phyloP scores from a whole-genome alignment of 1,139 yeast species.

The Yamadazyma aaseri region DNA sequence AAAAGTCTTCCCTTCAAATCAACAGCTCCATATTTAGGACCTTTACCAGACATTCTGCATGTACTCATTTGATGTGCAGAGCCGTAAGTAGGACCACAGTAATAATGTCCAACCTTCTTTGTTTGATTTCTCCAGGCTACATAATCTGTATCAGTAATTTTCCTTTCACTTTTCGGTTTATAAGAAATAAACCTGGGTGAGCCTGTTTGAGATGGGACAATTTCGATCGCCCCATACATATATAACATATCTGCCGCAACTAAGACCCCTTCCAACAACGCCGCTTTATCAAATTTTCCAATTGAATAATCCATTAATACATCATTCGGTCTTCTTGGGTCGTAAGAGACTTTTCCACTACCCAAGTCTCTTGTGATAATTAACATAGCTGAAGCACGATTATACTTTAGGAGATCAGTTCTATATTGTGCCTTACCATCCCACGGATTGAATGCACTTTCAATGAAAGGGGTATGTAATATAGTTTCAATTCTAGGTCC shows the following conservation, averaged over 20 bases:
- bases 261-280: constrained; percentile 41
- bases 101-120: constrained; percentile 26
- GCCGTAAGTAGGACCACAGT: constrained; percentile 39
- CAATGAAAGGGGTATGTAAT: constrained; percentile 46
- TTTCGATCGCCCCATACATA: constrained; percentile 51
- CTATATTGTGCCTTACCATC: constrained; percentile 33
- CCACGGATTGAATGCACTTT: constrained; percentile 47
- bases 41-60: constrained; percentile 54
- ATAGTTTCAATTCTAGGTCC: constrained; percentile 58
- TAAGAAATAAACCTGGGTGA: constrained; percentile 39
- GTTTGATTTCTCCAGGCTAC: constrained; percentile 42
- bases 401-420: constrained; percentile 36
- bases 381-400: constrained; percentile 41
- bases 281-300: constrained; percentile 43
- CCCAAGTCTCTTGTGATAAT: constrained; percentile 50
- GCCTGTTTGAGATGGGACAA: constrained; percentile 37
- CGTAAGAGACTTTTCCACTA: constrained; percentile 40
- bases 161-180: constrained; percentile 43
- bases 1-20: constrained; percentile 49
- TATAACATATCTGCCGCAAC: constrained; percentile 48
- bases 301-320: constrained; percentile 41
- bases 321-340: constrained; percentile 35
- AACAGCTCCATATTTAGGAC: constrained; percentile 49
- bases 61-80: constrained; percentile 64
- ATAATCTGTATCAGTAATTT: constrained; percentile 45